Percentiles rank a stretch among this genome's conserved stretches.
These are phyloP conservation scores for Blastocystis sp. DNA, from an alignment of 352 stramenopile genomes.

Conservation along the genomic window DNA sequence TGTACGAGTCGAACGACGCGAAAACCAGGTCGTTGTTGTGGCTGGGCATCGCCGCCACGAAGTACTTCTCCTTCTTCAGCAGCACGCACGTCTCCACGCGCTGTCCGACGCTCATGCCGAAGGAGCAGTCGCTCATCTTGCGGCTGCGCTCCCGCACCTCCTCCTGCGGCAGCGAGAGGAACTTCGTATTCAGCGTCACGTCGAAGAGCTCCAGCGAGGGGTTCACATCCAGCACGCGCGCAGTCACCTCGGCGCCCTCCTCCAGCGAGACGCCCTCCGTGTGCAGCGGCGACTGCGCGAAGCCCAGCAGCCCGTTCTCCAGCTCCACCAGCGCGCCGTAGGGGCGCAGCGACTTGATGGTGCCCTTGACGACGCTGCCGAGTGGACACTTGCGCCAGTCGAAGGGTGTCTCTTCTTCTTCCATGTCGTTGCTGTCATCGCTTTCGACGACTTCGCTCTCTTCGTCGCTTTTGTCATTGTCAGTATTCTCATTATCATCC, in stretches of 20 bases:
- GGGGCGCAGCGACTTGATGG: background rate
- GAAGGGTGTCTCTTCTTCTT: conserved; percentile 31
- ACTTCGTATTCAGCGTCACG: conserved; percentile 1
- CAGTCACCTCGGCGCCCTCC: conserved; percentile 27
- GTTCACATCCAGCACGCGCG: conserved; percentile 43
- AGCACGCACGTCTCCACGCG: background rate
- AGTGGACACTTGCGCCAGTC: background rate
- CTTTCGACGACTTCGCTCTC: background rate
- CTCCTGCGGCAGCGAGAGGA: background rate
- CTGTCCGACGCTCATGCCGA: background rate
- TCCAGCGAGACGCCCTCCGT: background rate
- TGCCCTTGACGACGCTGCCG: background rate
- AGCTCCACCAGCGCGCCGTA: conserved; percentile 41
- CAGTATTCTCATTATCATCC: background rate
- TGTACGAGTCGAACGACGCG: background rate
- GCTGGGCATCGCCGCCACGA: background rate
- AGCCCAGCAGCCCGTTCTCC: conserved; percentile 5
- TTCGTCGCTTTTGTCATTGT: background rate
- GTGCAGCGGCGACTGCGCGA: conserved; percentile 16
- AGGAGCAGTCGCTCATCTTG: background rate
- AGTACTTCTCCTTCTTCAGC: conserved; percentile 13
- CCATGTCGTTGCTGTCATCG: background rate
- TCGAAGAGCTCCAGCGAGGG: conserved; percentile 14
- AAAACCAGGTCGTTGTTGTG: conserved; percentile 16
- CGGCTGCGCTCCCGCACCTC: background rate